Conservation (phyloP, 495 filamentous ascomycete genomes). For the Aspergillus sclerotioniger region DNA sequence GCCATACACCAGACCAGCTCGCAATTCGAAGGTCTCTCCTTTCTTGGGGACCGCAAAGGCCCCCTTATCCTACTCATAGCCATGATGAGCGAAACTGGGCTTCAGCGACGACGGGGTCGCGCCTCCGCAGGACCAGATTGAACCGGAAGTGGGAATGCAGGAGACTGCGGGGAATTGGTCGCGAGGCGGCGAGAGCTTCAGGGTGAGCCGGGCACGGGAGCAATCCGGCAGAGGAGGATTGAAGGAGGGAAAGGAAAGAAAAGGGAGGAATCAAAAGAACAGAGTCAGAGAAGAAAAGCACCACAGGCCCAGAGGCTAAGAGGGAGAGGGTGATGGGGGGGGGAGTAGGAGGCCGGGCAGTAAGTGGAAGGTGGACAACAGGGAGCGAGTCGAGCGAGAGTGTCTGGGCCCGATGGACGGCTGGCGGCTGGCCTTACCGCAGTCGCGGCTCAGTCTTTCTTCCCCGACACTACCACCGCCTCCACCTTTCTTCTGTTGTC, state of each 20-base stretch:
- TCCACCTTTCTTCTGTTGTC: constrained; percentile 1
- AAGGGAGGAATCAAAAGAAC: constrained; percentile 10
- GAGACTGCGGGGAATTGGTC: constrained; percentile 42
- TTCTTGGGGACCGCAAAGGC: constrained; percentile 91
- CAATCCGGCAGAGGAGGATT: constrained; percentile 14
- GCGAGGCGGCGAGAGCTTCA: constrained; percentile 28
- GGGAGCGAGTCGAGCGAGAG: constrained; percentile 8
- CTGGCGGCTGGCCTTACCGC: neutral
- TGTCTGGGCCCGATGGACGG: constrained; percentile 30
- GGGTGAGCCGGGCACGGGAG: constrained; percentile 26
- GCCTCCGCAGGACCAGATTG: constrained; percentile 38
- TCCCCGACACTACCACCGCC: neutral
- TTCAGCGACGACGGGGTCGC: constrained; percentile 51
- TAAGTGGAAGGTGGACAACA: neutral
- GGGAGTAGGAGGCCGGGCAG: constrained; percentile 17
- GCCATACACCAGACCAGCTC: constrained; percentile 82
- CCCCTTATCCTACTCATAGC: constrained; percentile 92
- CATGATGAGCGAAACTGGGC: constrained; percentile 52
- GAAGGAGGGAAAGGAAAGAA: constrained; percentile 4
- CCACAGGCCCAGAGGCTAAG: constrained; percentile 12
- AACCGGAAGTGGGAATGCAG: constrained; percentile 22
- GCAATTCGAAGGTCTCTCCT: constrained; percentile 97
- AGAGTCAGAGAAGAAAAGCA: constrained; percentile 16
- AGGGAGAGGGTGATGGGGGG: constrained; percentile 18
- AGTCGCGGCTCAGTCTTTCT: neutral